Evolutionary conservation across 805 yeast genomes (phyloP).

Genomic region (Ogataea kodamae): DNA sequence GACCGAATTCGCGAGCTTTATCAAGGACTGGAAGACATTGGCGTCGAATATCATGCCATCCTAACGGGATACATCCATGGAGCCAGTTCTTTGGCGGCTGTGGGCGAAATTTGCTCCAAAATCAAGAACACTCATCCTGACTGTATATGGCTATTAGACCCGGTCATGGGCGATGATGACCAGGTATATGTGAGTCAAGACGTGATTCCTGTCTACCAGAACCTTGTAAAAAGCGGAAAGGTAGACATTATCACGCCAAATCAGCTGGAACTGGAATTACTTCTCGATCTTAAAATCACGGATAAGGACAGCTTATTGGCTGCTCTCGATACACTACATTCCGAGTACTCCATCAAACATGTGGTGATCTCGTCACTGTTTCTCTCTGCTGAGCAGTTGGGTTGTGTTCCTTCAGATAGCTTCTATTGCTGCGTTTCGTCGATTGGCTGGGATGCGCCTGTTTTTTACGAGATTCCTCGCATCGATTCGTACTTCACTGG

Average conservation of each 20-base stretch:
- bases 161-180: slow-evolving; percentile 81
- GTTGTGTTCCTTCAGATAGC: slow-evolving; percentile 15
- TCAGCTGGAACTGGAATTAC: slow-evolving; percentile 79
- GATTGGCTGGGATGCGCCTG: slow-evolving; percentile 16
- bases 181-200: slow-evolving; percentile 57
- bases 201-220: slow-evolving; percentile 56
- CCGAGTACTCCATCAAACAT: slow-evolving; percentile 45
- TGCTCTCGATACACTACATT: slow-evolving; percentile 51
- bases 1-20: slow-evolving; percentile 38
- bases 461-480: slow-evolving; percentile 50
- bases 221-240: slow-evolving; percentile 39
- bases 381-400: slow-evolving; percentile 20
- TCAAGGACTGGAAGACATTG: slow-evolving; percentile 35
- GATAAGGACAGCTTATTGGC: slow-evolving; percentile 35
- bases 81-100: slow-evolving; percentile 42
- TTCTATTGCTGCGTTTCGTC: slow-evolving; percentile 48
- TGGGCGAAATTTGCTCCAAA: slow-evolving; percentile 36
- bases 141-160: slow-evolving; percentile 61
- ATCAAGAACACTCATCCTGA: slow-evolving; percentile 36
- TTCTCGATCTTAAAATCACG: slow-evolving; percentile 42
- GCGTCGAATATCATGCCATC: slow-evolving; percentile 47
- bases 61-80: slow-evolving; percentile 71
- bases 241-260: slow-evolving; percentile 86
- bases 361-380: slow-evolving; percentile 66
- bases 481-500: slow-evolving; percentile 88